phyloP scores from a whole-genome alignment of 495 filamentous ascomycete genomes.

The Pseudevernia furfuracea region DNA sequence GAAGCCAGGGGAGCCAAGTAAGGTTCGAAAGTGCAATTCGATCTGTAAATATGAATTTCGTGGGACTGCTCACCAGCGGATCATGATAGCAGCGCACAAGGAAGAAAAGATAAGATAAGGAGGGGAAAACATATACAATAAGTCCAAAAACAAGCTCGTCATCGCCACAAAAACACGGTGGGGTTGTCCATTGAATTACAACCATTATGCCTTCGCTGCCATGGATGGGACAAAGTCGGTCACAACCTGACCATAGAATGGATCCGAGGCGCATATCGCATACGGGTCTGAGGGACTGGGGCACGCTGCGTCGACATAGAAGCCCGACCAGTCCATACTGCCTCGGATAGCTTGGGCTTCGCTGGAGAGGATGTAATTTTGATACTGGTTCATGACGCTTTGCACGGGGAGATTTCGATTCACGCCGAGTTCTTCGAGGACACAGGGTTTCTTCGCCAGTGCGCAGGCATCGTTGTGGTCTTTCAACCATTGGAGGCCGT shows the following conservation, averaged over 20 bases:
- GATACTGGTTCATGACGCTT: neutral
- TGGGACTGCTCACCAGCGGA: no score
- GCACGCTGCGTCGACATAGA: neutral
- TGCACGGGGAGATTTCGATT: slow-evolving; percentile 24
- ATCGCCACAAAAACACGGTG: no score
- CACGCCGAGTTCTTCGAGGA: slow-evolving; percentile 59
- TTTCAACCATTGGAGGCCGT: slow-evolving; percentile 50
- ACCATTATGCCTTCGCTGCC: neutral
- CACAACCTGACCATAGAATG: neutral
- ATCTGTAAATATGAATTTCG: no score
- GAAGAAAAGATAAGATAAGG: no score
- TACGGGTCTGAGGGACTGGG: neutral
- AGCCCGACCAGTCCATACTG: slow-evolving; percentile 4
- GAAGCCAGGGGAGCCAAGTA: no score
- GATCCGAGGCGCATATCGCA: neutral
- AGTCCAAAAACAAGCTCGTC: no score
- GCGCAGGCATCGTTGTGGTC: slow-evolving; percentile 49
- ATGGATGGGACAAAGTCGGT: neutral
- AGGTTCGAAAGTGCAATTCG: no score
- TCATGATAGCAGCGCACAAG: no score
- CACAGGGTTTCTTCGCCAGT: slow-evolving; percentile 54
- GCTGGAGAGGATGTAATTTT: neutral
- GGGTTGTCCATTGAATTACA: no score
- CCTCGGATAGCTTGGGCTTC: neutral
- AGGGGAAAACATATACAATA: no score